Conservation (phyloP, 208 protist genomes). For the Leishmania aethiopica region DNA sequence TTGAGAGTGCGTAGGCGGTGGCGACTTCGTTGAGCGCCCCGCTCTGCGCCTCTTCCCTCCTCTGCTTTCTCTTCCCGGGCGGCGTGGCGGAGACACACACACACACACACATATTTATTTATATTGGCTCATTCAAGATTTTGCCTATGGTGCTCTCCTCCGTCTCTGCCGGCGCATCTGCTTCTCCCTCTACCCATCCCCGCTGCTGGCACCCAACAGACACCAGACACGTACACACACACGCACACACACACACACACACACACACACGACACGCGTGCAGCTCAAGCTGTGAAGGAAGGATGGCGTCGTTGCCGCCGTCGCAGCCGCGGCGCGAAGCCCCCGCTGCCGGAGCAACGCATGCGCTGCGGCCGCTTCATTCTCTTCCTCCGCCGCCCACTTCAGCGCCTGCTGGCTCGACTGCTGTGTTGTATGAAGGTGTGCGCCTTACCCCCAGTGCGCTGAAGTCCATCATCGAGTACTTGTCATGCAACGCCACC, state of each 20-base stretch:
- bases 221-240: not conserved
- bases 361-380: not conserved
- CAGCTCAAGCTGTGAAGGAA: not conserved
- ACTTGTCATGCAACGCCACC: slow-evolving; percentile 7
- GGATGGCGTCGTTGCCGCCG: not conserved
- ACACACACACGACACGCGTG: not conserved
- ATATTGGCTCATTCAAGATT: not conserved
- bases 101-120: too few relatives aligned
- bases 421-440: not conserved
- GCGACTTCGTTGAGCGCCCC: not conserved
- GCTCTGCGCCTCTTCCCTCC: not conserved
- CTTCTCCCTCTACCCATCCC: not conserved
- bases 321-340: not conserved
- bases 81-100: not conserved
- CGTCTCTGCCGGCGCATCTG: not conserved
- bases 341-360: not conserved
- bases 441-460: not conserved
- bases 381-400: not conserved
- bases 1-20: not conserved
- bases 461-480: not conserved
- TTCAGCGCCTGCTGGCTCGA: not conserved
- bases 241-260: not conserved
- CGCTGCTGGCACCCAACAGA: not conserved
- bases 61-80: not conserved
- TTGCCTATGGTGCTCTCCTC: not conserved